Percentiles rank a stretch among this genome's conserved stretches.
These are phyloP conservation scores for Priceomyces castillae DNA, from an alignment of 805 yeast genomes.

Conservation along the genomic window DNA sequence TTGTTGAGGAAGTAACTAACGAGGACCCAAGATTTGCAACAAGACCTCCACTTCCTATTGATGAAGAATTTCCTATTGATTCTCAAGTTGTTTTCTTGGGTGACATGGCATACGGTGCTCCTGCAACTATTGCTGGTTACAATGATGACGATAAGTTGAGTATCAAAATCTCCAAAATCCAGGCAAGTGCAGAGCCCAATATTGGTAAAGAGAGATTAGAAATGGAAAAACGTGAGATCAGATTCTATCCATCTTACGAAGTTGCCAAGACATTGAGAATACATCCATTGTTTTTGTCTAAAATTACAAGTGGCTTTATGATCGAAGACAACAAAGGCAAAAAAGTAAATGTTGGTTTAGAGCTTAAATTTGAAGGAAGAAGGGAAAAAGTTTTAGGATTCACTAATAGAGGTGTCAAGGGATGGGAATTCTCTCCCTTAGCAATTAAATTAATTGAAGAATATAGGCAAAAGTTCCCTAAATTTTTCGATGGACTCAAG, in stretches of 20 bases:
- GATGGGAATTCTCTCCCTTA: conserved; percentile 80
- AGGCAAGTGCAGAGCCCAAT: conserved; percentile 51
- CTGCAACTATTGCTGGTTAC: conserved; percentile 65
- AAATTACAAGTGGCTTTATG: conserved; percentile 70
- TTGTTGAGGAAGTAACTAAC: conserved; percentile 71
- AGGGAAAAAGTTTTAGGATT: conserved; percentile 86
- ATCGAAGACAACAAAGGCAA: conserved; percentile 48
- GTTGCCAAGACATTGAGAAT: conserved; percentile 58
- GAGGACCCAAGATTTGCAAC: conserved; percentile 73
- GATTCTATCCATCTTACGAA: conserved; percentile 63
- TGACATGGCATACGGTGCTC: conserved; percentile 82
- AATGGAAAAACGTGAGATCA: conserved; percentile 52
- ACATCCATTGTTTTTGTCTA: conserved; percentile 66
- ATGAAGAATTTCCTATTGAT: conserved; percentile 75
- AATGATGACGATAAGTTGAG: conserved; percentile 45
- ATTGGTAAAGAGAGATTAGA: conserved; percentile 62
- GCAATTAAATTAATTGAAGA: conserved; percentile 65
- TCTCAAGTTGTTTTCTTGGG: conserved; percentile 78
- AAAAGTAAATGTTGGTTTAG: conserved; percentile 72
- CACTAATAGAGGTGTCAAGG: conserved; percentile 58
- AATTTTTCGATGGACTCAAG: conserved; percentile 46
- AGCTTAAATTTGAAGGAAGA: conserved; percentile 75
- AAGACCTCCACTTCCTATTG: conserved; percentile 71
- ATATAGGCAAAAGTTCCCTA: conserved; percentile 62
- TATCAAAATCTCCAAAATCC: conserved; percentile 45